These are phyloP conservation scores for Oryza longistaminata DNA, from an alignment of 176 grass and related monocot genomes.

Conservation along the genomic window DNA sequence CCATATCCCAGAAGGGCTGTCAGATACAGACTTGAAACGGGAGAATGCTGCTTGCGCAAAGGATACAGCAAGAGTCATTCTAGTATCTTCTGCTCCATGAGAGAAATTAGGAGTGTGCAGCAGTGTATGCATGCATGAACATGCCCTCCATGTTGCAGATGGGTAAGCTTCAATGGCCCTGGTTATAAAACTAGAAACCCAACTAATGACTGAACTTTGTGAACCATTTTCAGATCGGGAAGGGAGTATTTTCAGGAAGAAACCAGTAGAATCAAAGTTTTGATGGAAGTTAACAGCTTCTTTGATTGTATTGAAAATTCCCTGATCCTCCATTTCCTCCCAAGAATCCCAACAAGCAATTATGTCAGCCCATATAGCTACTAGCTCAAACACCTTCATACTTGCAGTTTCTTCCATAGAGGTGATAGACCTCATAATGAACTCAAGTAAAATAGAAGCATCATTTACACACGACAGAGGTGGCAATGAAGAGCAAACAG, in stretches of 20 bases:
- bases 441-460: conserved; percentile 67
- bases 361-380: conserved; percentile 65
- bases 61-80: conserved; percentile 44
- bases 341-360: conserved; percentile 70
- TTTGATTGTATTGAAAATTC: conserved; percentile 70
- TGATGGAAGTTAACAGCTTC: conserved; percentile 68
- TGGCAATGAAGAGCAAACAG: conserved; percentile 42
- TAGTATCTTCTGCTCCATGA: conserved; percentile 42
- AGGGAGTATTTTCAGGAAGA: conserved; percentile 55
- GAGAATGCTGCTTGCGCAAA: conserved; percentile 63
- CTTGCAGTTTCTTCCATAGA: conserved; percentile 50
- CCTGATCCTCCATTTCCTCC: conserved; percentile 91
- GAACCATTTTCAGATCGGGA: conserved; percentile 37
- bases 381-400: conserved; percentile 69
- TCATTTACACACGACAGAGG: conserved; percentile 77
- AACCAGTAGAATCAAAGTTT: conserved; percentile 53
- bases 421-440: conserved; percentile 64
- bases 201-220: conserved; percentile 54
- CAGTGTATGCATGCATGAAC: conserved; percentile 74
- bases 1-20: conserved; percentile 60
- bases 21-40: conserved; percentile 51
- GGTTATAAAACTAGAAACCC: conserved; percentile 71
- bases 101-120: conserved; percentile 61
- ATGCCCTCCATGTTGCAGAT: conserved; percentile 80
- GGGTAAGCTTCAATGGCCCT: conserved; percentile 69